Base-by-base conservation (phyloP, 192 early-diverging fungal species). In the Diversispora epigaea region DNA sequence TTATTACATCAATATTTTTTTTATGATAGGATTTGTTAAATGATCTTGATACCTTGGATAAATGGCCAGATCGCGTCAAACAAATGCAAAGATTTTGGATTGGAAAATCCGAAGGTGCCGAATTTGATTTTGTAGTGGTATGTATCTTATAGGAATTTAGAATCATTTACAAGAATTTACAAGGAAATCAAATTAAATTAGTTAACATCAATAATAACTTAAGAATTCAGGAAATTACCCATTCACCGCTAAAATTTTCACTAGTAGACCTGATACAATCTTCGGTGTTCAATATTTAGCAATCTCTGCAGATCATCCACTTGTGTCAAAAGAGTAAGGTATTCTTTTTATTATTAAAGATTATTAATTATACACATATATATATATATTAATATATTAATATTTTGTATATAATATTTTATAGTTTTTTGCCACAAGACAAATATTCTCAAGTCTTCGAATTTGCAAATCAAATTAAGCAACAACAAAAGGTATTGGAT, bases 81-180 rank as follows among this genome's bases (percentile, higher is more conserved):
- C 85, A 87, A 62, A 92, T 94, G 87, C 96, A 98, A 77, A 50
- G 82, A 25, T 92, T 96, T 80, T 98, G 96, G 96, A 98, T 98
- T 49, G 93, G 95, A 4, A 92, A 90, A 71, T 93, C 91, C 12
- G 85, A 86, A 44, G 95, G 96, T 41, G 91, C 90, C 6, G 89
- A 92, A 68, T 86, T 93, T 72, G 82, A 83, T 43, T 93, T 92
- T 75, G 12, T 12, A 21, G 73, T 89, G 52, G 78, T 85, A 76
- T 70, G 66, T 25, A 6, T 21, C 4, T 50, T 12, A 50, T 5
- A 50, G 14, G 14, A 50, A 5, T 32, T 32, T 32, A 32, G 25
- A 2, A 32, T 0, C 0, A 32, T 32, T 32, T 32, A 32, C 25
- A 32, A 32, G 25, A 32, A 32, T 32, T 32, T 32, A 32, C 25